Evolutionary conservation across 2,329 filamentous ascomycete species (phyloP).

Genomic region (Cytospora piceae): DNA sequence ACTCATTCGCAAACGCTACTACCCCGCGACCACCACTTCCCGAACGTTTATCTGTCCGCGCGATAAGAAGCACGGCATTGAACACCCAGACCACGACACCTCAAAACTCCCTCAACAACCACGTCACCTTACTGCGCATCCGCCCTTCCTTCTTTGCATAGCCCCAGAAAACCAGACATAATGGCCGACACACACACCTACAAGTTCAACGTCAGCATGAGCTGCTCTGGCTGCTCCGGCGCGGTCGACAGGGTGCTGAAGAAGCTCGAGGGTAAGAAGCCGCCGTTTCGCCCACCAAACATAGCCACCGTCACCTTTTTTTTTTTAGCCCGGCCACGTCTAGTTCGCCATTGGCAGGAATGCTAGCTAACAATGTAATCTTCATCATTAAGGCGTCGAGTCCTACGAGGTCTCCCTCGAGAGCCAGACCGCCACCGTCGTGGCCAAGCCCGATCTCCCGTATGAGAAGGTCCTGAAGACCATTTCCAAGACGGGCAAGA

Average conservation of each 20-base stretch:
- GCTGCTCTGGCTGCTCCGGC: slow-evolving; percentile 93
- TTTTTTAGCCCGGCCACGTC: background rate
- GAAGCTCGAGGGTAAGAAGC: slow-evolving; percentile 77
- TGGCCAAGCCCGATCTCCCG: slow-evolving; percentile 68
- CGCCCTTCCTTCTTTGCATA: background rate
- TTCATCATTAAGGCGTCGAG: slow-evolving; percentile 68
- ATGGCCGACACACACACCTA: slow-evolving; percentile 85
- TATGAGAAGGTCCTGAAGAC: slow-evolving; percentile 81
- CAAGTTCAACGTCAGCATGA: slow-evolving; percentile 95
- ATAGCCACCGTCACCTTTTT: background rate
- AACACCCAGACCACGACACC: background rate
- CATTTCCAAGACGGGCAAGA: slow-evolving; percentile 96
- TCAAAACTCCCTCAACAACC: background rate
- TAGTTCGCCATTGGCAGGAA: no score
- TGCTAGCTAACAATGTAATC: no score
- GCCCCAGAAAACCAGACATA: slow-evolving; percentile 17
- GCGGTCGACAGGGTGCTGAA: slow-evolving; percentile 90
- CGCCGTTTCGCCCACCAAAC: background rate
- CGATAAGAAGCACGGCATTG: background rate
- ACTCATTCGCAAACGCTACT: slow-evolving; percentile 18
- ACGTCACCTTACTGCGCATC: background rate
- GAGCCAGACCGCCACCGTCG: slow-evolving; percentile 78
- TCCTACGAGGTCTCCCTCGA: slow-evolving; percentile 87
- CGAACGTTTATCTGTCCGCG: slow-evolving; percentile 2
- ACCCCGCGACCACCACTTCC: slow-evolving; percentile 18